phyloP scores from a whole-genome alignment of 2,329 filamentous ascomycete species.

The Harringtonia lauricola region DNA sequence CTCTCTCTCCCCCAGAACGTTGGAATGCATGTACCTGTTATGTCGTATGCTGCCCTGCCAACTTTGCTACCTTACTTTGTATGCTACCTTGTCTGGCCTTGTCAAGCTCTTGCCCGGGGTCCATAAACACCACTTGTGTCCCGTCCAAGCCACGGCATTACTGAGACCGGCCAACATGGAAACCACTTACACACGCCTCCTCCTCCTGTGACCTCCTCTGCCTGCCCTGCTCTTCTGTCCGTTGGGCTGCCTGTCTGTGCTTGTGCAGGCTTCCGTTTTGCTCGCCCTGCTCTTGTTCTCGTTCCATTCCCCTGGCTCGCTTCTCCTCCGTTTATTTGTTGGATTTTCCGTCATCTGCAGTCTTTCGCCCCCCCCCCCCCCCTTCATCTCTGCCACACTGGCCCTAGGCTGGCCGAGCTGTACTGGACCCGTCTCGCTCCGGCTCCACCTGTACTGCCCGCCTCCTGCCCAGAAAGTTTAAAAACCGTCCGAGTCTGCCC shows the following conservation, averaged over 20 bases:
- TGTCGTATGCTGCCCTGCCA: not conserved
- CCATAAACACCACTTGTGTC: not conserved
- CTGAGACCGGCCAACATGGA: not conserved
- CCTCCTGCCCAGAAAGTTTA: slow-evolving; percentile 4
- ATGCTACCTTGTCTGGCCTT: no score
- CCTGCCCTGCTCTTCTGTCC: not conserved
- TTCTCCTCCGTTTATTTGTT: not conserved
- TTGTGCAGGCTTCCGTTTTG: not conserved
- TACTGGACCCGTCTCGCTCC: slow-evolving; percentile 1
- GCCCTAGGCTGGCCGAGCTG: not conserved
- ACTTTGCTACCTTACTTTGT: no score
- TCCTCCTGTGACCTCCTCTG: not conserved
- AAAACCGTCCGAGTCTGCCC: slow-evolving; percentile 5
- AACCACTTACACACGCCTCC: not conserved
- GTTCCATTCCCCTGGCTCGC: not conserved
- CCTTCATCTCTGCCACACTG: not conserved
- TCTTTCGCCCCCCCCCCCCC: not conserved
- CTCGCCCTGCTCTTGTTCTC: no score
- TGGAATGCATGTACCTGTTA: not conserved
- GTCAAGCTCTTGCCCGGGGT: no score
- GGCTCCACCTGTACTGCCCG: slow-evolving; percentile 6
- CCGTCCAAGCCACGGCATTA: not conserved
- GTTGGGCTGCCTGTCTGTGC: not conserved
- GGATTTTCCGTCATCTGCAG: not conserved
- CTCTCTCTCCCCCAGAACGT: not conserved